Percentiles rank a stretch among this genome's conserved stretches.
Evolutionary conservation across 192 early-diverging fungal genomes (phyloP).

Genomic region (Pilobolus umbonatus): DNA sequence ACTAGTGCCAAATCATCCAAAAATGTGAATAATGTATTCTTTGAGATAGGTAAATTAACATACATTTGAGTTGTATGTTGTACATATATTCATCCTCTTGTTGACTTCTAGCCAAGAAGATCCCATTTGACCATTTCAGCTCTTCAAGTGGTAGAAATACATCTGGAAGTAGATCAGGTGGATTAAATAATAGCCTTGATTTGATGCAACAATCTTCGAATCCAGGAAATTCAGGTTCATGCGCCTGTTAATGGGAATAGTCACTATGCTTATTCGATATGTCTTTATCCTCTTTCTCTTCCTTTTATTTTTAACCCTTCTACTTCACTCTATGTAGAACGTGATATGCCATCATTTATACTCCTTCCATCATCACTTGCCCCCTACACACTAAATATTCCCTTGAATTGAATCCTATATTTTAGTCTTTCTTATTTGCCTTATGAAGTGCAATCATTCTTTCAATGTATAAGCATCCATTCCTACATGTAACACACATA

Average conservation of each 20-base stretch:
- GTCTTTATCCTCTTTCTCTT: not conserved
- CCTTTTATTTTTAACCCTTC: too few species aligned
- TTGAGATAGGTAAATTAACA: slow-evolving; percentile 58
- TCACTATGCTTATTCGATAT: not conserved
- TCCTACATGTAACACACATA: too few species aligned
- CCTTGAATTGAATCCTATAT: too few species aligned
- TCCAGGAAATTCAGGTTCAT: not conserved
- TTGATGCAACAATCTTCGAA: not conserved
- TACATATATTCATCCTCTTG: too few species aligned
- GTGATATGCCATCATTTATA: too few species aligned
- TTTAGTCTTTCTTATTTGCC: too few species aligned
- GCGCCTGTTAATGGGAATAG: not conserved
- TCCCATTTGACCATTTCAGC: not conserved
- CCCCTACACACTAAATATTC: too few species aligned
- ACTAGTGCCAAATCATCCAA: slow-evolving; percentile 89
- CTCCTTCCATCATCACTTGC: too few species aligned
- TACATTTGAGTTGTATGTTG: too few species aligned
- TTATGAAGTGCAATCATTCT: too few species aligned
- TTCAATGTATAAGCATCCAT: too few species aligned
- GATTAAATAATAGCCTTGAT: not conserved
- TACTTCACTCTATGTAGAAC: too few species aligned
- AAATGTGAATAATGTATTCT: slow-evolving; percentile 88
- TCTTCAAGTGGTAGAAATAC: not conserved
- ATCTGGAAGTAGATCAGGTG: not conserved
- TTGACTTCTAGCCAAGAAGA: not conserved